phyloP scores from a whole-genome alignment of 768 basidiomycete genomes.

The Rhodotorula kratochvilovae region DNA sequence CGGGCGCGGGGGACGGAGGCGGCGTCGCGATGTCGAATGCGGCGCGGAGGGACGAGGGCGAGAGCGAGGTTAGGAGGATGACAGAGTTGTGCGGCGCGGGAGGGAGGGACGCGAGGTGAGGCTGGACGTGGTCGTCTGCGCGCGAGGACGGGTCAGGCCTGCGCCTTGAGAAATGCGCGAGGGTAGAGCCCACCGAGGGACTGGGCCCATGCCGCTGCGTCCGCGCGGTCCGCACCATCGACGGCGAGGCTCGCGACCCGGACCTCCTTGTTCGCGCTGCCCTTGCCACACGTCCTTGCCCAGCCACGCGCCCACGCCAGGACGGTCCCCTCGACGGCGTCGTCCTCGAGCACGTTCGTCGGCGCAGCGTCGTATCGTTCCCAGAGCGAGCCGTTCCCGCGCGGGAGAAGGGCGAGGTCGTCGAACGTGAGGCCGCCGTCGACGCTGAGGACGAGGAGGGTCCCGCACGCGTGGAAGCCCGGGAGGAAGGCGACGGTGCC shows the following conservation, averaged over 20 bases:
- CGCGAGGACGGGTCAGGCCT: background rate
- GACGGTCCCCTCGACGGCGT: conserved; percentile 14
- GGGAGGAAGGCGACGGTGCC: conserved; percentile 20
- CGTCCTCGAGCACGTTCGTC: background rate
- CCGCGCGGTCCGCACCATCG: background rate
- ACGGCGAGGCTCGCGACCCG: conserved; percentile 8
- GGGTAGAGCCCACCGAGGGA: background rate
- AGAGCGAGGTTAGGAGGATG: conserved; percentile 21
- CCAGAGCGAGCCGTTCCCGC: background rate
- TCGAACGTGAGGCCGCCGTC: conserved; percentile 1
- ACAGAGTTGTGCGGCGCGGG: conserved; percentile 21
- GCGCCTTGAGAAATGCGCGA: background rate
- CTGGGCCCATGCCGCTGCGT: background rate
- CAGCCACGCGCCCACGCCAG: conserved; percentile 16
- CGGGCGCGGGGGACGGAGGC: background rate
- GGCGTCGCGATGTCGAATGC: conserved; percentile 28
- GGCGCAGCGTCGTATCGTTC: background rate
- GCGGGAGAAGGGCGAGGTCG: conserved; percentile 4
- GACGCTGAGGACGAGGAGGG: conserved; percentile 8
- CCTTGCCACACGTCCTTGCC: conserved; percentile 21
- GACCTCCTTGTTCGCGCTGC: conserved; percentile 24
- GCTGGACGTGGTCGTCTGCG: conserved; percentile 9
- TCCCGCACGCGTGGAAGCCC: conserved; percentile 19
- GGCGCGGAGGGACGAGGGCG: conserved; percentile 1
- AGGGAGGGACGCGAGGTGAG: conserved; percentile 5